Base-by-base conservation (phyloP, 2,329 filamentous ascomycete genomes). In the Alternaria hordeiaustralica region DNA sequence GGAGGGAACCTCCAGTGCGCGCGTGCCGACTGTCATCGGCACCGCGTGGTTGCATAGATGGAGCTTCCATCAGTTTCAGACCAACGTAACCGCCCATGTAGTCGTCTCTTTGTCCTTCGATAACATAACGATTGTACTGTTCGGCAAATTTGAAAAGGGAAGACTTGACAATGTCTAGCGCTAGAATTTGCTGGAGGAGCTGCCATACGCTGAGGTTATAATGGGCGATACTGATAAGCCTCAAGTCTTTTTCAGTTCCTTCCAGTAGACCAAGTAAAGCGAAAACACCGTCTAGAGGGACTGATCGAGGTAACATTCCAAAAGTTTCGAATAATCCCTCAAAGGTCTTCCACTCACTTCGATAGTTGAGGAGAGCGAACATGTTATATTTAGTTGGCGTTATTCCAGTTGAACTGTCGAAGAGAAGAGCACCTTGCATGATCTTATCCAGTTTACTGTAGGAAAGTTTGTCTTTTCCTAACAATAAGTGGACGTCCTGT, bases 21-120 rank as follows among this genome's bases (percentile, higher is more conserved):
- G 6, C 12, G 10, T 50, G 21, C 7, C 2, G n/a, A 50, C n/a
- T 30, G 11, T 15, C 10, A 21, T 28, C n/a, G 10, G 26, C 5
- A 10, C 26, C 26, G 47, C 47, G 2, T 20, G 2, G n/a, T 30
- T 30, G 5, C 25, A 3, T 1, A 30, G 15, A 2, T 5, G 0
- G 13, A 4, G 0, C 0, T 36, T 1, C 0, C 30, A 9, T 21
- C 45, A 18, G 13, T 26, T 26, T 2, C 13, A 47, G 3, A 2
- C 23, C 2, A 7, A 47, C 15, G 8, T 23, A 0, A 47, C 8
- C 13, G 13, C 45, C 6, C 23, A 47, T 47, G 45, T 47, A 26
- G 12, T 47, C 5, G 23, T 47, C 47, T 21, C 15, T 21, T 26
- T 50, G 28, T 33, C 28, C 47, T 12, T 33, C 23, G 47, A 51